These are phyloP conservation scores for Penicillium robsamsonii DNA, from an alignment of 495 filamentous ascomycete genomes.

Conservation along the genomic window DNA sequence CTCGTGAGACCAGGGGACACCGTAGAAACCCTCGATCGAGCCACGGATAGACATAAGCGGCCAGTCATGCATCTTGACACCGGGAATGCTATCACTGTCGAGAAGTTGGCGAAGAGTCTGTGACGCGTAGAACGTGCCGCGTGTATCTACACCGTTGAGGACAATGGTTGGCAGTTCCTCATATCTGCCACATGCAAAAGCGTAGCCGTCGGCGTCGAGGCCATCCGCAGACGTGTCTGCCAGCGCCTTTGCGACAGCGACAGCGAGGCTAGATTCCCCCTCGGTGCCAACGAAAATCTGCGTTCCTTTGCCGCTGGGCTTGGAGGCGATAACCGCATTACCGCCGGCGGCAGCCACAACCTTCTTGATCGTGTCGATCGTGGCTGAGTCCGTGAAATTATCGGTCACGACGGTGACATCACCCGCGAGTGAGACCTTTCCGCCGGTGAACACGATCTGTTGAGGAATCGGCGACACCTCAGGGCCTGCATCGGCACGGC, in stretches of 20 bases:
- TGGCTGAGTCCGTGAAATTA: conserved; percentile 14
- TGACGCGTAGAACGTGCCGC: conserved; percentile 20
- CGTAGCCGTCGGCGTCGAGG: conserved; percentile 15
- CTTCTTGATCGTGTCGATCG: conserved; percentile 12
- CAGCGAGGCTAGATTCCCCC: conserved; percentile 1
- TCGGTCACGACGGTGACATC: conserved; percentile 16
- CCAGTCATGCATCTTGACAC: conserved; percentile 18
- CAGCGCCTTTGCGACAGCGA: conserved; percentile 9
- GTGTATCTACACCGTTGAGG: conserved; percentile 18
- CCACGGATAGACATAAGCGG: conserved; percentile 22
- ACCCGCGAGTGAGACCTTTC: conserved; percentile 6
- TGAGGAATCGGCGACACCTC: conserved; percentile 14
- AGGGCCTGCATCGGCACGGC: neutral
- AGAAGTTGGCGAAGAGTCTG: conserved; percentile 20
- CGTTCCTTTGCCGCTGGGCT: conserved; percentile 9
- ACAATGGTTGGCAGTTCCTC: conserved; percentile 15
- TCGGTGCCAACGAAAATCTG: conserved; percentile 18
- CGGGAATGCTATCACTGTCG: conserved; percentile 5
- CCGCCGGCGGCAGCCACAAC: conserved; percentile 13
- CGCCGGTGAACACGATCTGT: conserved; percentile 9
- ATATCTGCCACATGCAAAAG: conserved; percentile 14
- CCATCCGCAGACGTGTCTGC: conserved; percentile 15
- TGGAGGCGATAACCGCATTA: conserved; percentile 3
- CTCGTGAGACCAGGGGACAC: conserved; percentile 19
- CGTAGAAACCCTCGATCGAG: conserved; percentile 22